Percentiles rank a stretch among this genome's conserved stretches.
Evolutionary conservation across 139 green algal genomes (phyloP).

Genomic region (Micractinium sp.): DNA sequence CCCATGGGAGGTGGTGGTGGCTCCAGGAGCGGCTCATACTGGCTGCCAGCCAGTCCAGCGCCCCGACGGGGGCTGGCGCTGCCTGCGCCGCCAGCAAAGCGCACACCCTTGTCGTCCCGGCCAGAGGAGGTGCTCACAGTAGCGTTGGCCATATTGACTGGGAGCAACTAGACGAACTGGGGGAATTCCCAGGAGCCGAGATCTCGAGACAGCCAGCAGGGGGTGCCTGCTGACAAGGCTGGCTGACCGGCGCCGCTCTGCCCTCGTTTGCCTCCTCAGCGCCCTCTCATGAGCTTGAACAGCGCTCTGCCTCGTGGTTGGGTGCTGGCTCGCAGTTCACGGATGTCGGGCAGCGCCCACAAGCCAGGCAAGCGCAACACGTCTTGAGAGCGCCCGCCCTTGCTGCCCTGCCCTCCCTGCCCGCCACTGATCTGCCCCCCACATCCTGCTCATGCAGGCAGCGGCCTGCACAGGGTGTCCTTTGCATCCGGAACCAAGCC

Average conservation of each 20-base stretch:
- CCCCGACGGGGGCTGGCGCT: not conserved
- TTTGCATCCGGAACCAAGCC: not conserved
- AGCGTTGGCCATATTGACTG: not conserved
- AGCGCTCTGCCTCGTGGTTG: not conserved
- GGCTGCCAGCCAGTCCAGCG: not conserved
- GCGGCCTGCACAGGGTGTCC: not conserved
- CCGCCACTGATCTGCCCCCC: not conserved
- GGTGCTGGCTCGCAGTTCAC: not conserved
- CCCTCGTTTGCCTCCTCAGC: not conserved
- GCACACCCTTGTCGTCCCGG: not conserved
- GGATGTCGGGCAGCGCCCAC: not conserved
- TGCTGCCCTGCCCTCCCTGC: not conserved
- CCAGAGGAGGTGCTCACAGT: not conserved
- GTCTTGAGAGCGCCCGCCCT: too few relatives aligned
- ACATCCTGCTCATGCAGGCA: not conserved
- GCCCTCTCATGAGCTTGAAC: not conserved
- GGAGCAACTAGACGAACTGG: not conserved
- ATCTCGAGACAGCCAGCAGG: not conserved
- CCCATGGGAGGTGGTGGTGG: not conserved
- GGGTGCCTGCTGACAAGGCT: not conserved
- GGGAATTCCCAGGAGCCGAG: too few relatives aligned
- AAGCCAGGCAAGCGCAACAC: not conserved
- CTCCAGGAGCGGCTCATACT: not conserved
- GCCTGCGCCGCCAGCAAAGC: not conserved
- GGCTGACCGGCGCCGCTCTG: not conserved